Evolutionary conservation across 2,329 filamentous ascomycete genomes (phyloP).

Genomic region (Alternaria arborescens): DNA sequence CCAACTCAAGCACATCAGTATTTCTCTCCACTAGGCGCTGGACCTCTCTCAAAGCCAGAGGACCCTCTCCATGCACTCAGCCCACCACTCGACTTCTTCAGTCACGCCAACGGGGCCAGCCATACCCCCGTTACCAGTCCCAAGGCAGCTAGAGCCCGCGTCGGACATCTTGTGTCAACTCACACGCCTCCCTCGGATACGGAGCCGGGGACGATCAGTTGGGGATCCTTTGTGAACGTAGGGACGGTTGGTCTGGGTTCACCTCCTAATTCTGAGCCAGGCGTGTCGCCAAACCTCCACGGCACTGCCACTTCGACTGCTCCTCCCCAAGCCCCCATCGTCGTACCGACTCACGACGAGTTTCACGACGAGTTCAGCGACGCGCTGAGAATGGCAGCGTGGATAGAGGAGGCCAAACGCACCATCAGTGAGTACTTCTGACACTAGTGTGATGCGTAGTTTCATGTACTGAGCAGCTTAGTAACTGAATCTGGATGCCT

Average conservation of each 20-base stretch:
- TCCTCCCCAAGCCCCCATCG: constrained; percentile 35
- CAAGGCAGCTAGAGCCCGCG: constrained; percentile 32
- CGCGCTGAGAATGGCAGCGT: constrained; percentile 38
- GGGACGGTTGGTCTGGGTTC: constrained; percentile 50
- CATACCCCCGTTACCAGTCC: constrained; percentile 28
- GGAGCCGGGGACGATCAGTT: constrained; percentile 53
- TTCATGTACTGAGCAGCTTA: constrained; percentile 26
- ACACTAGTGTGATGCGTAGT: neutral
- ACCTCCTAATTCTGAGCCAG: constrained; percentile 51
- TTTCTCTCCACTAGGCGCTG: constrained; percentile 47
- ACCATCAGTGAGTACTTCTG: constrained; percentile 41
- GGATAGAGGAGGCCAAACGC: constrained; percentile 43
- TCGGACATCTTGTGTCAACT: constrained; percentile 51
- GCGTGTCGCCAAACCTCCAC: constrained; percentile 39
- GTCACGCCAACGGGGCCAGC: constrained; percentile 29
- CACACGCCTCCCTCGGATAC: constrained; percentile 58
- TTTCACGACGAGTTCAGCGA: constrained; percentile 30
- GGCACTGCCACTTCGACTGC: constrained; percentile 29
- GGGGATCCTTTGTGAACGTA: constrained; percentile 50
- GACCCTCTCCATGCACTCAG: constrained; percentile 53
- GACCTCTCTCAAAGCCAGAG: constrained; percentile 51
- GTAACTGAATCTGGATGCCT: constrained; percentile 45
- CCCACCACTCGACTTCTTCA: constrained; percentile 35
- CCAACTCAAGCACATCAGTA: constrained; percentile 33
- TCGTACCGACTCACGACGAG: constrained; percentile 37